phyloP scores from a whole-genome alignment of 139 green algal genomes.

The Klebsormidium nitens region DNA sequence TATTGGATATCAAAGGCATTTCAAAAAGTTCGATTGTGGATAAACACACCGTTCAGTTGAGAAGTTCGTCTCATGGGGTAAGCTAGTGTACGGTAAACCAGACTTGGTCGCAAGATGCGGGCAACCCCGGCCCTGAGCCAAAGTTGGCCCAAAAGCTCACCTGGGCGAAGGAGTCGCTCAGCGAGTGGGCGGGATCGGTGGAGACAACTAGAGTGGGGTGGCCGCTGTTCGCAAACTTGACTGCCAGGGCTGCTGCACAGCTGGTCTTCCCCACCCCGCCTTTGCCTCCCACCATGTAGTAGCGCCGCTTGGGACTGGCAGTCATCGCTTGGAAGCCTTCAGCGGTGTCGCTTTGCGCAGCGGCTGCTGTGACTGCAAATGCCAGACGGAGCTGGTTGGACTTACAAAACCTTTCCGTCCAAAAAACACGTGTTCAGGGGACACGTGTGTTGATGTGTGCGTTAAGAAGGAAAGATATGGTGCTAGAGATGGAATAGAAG shows the following conservation, averaged over 20 bases:
- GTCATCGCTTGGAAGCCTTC: constrained; percentile 35
- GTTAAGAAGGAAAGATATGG: too few species aligned
- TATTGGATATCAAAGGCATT: too few species aligned
- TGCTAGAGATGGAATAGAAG: too few species aligned
- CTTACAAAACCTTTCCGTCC: too few species aligned
- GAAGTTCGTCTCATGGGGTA: too few species aligned
- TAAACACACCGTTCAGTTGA: too few species aligned
- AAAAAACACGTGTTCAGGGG: too few species aligned
- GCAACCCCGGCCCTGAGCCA: background rate
- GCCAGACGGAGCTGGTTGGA: too few species aligned
- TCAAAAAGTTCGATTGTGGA: too few species aligned
- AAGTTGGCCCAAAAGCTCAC: constrained; percentile 7
- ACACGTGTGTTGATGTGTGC: too few species aligned
- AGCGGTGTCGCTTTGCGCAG: too few species aligned
- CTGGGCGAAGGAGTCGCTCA: constrained; percentile 90
- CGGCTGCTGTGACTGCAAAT: too few species aligned
- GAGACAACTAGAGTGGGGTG: constrained; percentile 92
- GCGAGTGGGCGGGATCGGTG: constrained; percentile 94
- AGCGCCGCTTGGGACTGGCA: constrained; percentile 31
- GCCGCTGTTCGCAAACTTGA: constrained; percentile 75
- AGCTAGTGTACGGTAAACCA: background rate
- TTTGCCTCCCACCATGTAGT: constrained; percentile 77
- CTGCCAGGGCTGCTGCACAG: constrained; percentile 79
- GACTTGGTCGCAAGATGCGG: background rate
- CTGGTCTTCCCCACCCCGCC: constrained; percentile 97